Base-by-base conservation (phyloP, 2,329 filamentous ascomycete genomes). In the Amphichorda felina region DNA sequence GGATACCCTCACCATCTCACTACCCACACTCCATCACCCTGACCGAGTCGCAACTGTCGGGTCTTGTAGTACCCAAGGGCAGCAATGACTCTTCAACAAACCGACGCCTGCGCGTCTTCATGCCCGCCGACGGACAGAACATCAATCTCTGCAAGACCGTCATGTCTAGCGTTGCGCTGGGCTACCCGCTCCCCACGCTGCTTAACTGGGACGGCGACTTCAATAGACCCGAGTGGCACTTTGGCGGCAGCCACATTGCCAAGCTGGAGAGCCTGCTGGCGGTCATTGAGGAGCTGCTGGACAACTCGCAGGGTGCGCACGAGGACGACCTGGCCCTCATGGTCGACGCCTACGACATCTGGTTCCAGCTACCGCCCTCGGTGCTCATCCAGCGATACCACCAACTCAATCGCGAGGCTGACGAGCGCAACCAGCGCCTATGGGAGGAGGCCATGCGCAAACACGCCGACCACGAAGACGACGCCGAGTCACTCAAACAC, bases 161-260 rank as follows among this genome's bases (percentile, higher is more conserved):
- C 38, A 57, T 59, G 53, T 60, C 55, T 2, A 52, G 54, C 8
- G 48, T 59, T 13, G 56, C 53, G 2, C 45, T 57, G 6, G 57
- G 58, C 1, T 61, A 59, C n/a, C 56, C 57, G 0, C 43, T 52
- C 22, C 57, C 57, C 0, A 53, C 48, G 2, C 42, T 60, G 4
- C 41, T 61, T 1, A 59, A 60, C 48, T 61, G 58, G 58, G 37
- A 49, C 4, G 46, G 54, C 34, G 57, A 59, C 31, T 60, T 56
- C 36, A 57, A 59, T 35, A 44, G 52, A 0, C 55, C 54, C 1
- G 40, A 50, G 8, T 59, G 55, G 55, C 55, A 60, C 22, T 55
- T 59, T 40, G 47, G 44, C 2, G 57, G 57, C n/a, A 56, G 53
- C 30, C 56, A 57, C 22, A 56, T 57, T 32, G 57, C 56, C 32